These are phyloP conservation scores for Ophiostoma ips DNA, from an alignment of 2,329 filamentous ascomycete genomes.

Conservation along the genomic window DNA sequence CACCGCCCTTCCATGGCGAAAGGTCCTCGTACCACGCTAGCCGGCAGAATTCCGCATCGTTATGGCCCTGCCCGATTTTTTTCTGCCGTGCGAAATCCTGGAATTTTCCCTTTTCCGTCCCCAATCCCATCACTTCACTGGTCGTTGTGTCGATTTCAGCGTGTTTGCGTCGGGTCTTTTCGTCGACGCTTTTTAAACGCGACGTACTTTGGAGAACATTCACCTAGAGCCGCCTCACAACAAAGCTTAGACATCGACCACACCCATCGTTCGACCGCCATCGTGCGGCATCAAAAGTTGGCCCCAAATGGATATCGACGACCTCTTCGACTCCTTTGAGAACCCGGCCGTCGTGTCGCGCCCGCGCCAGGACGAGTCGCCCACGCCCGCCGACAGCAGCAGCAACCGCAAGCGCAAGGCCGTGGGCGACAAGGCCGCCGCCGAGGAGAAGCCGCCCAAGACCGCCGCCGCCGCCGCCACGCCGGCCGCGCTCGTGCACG, in stretches of 20 bases:
- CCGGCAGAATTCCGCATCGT: constrained; percentile 5
- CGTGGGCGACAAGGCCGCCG: constrained; percentile 28
- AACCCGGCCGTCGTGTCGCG: constrained; percentile 38
- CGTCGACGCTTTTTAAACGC: not conserved
- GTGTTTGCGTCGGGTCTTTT: too few species aligned
- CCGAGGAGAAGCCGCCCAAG: constrained; percentile 10
- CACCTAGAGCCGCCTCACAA: not conserved
- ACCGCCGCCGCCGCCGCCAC: constrained; percentile 7
- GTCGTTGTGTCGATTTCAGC: too few species aligned
- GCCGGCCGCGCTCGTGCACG: constrained; percentile 15
- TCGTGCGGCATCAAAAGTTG: not conserved
- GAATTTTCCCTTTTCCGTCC: constrained; percentile 2
- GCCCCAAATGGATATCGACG: constrained; percentile 43
- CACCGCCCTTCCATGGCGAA: constrained; percentile 6
- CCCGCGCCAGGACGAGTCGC: constrained; percentile 17
- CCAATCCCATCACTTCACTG: constrained; percentile 2
- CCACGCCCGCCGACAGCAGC: constrained; percentile 43
- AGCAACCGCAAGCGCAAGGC: constrained; percentile 70
- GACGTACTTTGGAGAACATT: not conserved
- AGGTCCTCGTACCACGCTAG: not conserved
- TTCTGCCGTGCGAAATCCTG: not conserved
- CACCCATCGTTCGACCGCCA: not conserved
- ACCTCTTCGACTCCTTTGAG: constrained; percentile 73
- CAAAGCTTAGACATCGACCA: not conserved
- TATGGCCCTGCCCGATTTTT: constrained; percentile 5